These are phyloP conservation scores for Tricholoma furcatifolium DNA, from an alignment of 768 basidiomycete species.

Conservation along the genomic window DNA sequence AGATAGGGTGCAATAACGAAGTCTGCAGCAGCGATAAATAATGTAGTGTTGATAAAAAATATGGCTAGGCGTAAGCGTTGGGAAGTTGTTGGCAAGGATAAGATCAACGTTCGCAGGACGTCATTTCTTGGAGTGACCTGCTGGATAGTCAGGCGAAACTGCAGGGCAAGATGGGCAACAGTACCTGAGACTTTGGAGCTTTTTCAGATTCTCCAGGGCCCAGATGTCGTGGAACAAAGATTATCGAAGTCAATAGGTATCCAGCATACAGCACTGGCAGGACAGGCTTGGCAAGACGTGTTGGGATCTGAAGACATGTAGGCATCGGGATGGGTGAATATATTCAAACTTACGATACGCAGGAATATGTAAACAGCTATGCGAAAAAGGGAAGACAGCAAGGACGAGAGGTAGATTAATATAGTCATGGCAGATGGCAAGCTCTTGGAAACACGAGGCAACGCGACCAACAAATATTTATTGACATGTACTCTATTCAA, in stretches of 20 bases:
- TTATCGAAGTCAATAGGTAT: slow-evolving; percentile 23
- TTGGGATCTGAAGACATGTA: slow-evolving; percentile 40
- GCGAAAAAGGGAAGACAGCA: slow-evolving; percentile 39
- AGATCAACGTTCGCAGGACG: slow-evolving; percentile 15
- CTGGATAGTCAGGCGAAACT: slow-evolving; percentile 3
- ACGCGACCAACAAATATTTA: slow-evolving; percentile 1
- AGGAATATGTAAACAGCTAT: slow-evolving; percentile 47
- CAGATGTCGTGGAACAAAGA: slow-evolving; percentile 9
- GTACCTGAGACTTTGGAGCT: not conserved
- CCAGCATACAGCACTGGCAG: slow-evolving; percentile 29
- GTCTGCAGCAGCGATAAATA: slow-evolving; percentile 41
- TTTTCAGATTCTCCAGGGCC: slow-evolving; percentile 10
- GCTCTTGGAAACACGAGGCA: not conserved
- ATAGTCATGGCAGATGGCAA: slow-evolving; percentile 13
- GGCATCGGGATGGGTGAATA: not conserved
- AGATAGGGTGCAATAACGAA: slow-evolving; percentile 54
- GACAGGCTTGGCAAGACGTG: slow-evolving; percentile 29
- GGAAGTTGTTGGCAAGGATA: slow-evolving; percentile 36
- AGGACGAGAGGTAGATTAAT: slow-evolving; percentile 21
- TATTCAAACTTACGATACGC: slow-evolving; percentile 38
- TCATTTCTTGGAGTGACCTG: slow-evolving; percentile 3
- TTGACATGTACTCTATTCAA: not conserved
- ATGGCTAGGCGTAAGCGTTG: slow-evolving; percentile 27
- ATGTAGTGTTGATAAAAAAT: slow-evolving; percentile 30
- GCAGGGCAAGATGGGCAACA: not conserved